A percentile compares a stretch with the other conserved stretches of the same genome.
These are phyloP conservation scores for Fusarium sp. DNA, from an alignment of 2,329 filamentous ascomycete species.

Conservation along the genomic window DNA sequence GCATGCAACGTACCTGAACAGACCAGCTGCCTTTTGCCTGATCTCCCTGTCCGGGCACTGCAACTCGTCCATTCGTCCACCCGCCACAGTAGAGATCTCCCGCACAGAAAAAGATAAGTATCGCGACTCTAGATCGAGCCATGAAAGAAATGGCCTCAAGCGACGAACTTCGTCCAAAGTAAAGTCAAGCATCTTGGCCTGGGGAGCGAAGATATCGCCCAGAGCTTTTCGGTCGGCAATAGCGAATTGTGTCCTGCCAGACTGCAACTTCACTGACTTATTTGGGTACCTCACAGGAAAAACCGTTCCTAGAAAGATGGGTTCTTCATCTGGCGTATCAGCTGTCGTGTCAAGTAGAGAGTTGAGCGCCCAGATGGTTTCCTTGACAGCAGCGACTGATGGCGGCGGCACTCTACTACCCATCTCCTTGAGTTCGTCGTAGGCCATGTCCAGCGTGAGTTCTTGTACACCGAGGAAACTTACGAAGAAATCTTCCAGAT, in stretches of 20 bases:
- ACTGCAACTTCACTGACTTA: constrained; percentile 14
- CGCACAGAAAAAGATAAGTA: constrained; percentile 46
- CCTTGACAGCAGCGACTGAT: constrained; percentile 39
- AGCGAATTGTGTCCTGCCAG: constrained; percentile 40
- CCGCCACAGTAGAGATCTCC: constrained; percentile 44
- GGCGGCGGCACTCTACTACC: neutral
- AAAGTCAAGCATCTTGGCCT: constrained; percentile 48
- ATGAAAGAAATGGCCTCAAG: constrained; percentile 45
- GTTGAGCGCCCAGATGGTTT: constrained; percentile 45
- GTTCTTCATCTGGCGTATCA: neutral
- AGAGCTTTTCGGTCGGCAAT: constrained; percentile 47
- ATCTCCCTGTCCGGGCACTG: constrained; percentile 40
- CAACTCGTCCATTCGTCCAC: constrained; percentile 23
- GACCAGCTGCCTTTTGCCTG: constrained; percentile 40
- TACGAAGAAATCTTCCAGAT: constrained; percentile 45
- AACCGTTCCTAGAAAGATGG: constrained; percentile 11
- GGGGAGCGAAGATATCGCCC: constrained; percentile 36
- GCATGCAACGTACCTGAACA: constrained; percentile 41
- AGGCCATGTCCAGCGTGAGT: constrained; percentile 44
- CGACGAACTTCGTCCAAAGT: constrained; percentile 43
- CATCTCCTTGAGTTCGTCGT: constrained; percentile 42
- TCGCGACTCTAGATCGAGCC: constrained; percentile 43
- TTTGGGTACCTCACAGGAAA: constrained; percentile 40
- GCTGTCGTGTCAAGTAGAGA: constrained; percentile 38
- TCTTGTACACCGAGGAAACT: constrained; percentile 40